A percentile compares a stretch with the other conserved stretches of the same genome.
These are phyloP conservation scores for Volvox reticuliferus DNA, from an alignment of 139 green algal genomes.

Conservation along the genomic window DNA sequence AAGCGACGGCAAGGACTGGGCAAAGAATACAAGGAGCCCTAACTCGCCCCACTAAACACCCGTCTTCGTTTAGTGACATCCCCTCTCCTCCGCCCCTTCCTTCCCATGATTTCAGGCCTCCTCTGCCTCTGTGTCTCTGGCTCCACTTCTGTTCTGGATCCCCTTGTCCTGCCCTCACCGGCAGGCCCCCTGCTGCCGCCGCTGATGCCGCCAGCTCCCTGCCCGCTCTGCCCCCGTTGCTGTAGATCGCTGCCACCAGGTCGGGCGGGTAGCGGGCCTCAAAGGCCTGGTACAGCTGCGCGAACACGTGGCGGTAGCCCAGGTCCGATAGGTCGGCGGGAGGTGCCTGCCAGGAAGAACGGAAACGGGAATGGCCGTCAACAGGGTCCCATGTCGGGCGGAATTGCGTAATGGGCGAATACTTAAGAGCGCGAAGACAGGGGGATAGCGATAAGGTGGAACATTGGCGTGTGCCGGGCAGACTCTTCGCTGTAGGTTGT, in stretches of 20 bases:
- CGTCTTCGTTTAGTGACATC: background rate
- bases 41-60: background rate
- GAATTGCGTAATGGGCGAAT: too few relatives aligned
- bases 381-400: too few relatives aligned
- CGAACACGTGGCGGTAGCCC: constrained; percentile 62
- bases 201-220: constrained; percentile 4
- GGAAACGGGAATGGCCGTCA: background rate
- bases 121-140: too few relatives aligned
- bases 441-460: too few relatives aligned
- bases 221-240: background rate
- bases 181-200: background rate
- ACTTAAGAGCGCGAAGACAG: too few relatives aligned
- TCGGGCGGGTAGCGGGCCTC: constrained; percentile 52
- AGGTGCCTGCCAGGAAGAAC: background rate
- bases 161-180: background rate
- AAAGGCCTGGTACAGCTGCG: constrained; percentile 86
- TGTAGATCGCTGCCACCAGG: constrained; percentile 21
- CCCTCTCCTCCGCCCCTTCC: background rate
- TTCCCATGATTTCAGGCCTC: too few relatives aligned
- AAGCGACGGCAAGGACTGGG: too few relatives aligned
- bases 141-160: too few relatives aligned
- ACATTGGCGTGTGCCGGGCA: too few relatives aligned
- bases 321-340: background rate
- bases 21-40: background rate
- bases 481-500: too few relatives aligned